phyloP scores from a whole-genome alignment of 768 basidiomycete species.

The Mycena chlorophos region DNA sequence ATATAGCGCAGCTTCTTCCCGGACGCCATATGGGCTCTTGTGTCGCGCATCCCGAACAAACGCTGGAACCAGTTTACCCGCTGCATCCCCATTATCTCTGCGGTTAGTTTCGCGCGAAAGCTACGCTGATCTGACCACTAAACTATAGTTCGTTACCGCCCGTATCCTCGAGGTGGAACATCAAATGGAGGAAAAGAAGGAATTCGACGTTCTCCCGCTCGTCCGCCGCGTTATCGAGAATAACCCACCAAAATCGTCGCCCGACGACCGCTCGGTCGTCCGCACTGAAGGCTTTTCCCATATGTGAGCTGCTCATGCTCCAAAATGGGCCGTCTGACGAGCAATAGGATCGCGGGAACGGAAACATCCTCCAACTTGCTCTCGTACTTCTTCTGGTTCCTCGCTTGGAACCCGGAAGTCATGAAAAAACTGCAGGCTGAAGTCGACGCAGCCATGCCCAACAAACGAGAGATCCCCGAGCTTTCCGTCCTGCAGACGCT shows the following conservation, averaged over 20 bases:
- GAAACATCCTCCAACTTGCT: constrained; percentile 74
- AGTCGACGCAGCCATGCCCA: constrained; percentile 68
- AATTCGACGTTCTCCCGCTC: constrained; percentile 58
- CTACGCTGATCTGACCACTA: not conserved
- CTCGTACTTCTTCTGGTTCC: constrained; percentile 76
- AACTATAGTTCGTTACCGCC: constrained; percentile 57
- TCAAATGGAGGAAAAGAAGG: constrained; percentile 60
- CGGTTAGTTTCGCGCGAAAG: constrained; percentile 22
- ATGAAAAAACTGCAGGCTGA: constrained; percentile 67
- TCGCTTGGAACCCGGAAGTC: constrained; percentile 68
- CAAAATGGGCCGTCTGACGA: not conserved
- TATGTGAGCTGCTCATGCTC: constrained; percentile 45
- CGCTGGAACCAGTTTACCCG: constrained; percentile 72
- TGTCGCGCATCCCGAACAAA: constrained; percentile 64
- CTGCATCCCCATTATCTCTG: constrained; percentile 74
- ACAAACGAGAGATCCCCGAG: constrained; percentile 62
- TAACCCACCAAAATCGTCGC: constrained; percentile 31
- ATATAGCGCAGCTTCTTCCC: constrained; percentile 66
- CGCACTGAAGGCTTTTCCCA: constrained; percentile 81
- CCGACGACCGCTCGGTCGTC: constrained; percentile 43
- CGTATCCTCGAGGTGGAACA: constrained; percentile 74
- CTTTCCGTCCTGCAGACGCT: constrained; percentile 54
- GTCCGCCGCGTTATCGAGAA: constrained; percentile 67
- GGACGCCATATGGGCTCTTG: constrained; percentile 64
- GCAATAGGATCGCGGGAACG: constrained; percentile 67